phyloP scores from a whole-genome alignment of 176 grass and related monocot genomes.

The Poa annua region DNA sequence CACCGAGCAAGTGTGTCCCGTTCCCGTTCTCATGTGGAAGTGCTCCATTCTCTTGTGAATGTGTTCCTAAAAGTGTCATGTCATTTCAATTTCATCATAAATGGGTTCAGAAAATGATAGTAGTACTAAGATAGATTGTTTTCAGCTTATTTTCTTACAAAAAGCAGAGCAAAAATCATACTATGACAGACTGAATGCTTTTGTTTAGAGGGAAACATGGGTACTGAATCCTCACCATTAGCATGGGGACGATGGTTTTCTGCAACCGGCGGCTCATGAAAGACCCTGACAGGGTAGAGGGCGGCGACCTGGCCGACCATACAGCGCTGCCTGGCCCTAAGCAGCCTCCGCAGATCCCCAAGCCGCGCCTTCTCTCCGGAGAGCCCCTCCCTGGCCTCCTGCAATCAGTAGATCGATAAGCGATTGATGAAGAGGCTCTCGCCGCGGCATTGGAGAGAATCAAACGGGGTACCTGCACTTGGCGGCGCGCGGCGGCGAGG shows the following conservation, averaged over 20 bases:
- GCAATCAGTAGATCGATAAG: not conserved
- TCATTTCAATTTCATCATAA: constrained; percentile 24
- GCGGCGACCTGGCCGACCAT: constrained; percentile 52
- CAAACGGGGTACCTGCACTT: constrained; percentile 29
- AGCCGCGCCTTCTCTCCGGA: constrained; percentile 42
- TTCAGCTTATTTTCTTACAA: not conserved
- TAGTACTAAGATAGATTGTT: not conserved
- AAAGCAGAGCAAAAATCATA: constrained; percentile 1
- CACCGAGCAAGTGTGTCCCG: constrained; percentile 1
- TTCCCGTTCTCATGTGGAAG: constrained; percentile 16
- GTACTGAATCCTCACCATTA: constrained; percentile 39
- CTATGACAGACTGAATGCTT: no score
- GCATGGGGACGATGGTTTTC: not conserved
- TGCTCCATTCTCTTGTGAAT: constrained; percentile 27
- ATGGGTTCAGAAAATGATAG: constrained; percentile 3
- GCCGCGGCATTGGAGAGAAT: not conserved
- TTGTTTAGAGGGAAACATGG: no score
- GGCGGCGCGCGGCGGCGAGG: constrained; percentile 8
- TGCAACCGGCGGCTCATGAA: constrained; percentile 34
- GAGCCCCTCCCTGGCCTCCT: constrained; percentile 41
- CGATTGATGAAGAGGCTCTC: no score
- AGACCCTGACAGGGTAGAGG: constrained; percentile 55
- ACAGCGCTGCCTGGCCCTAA: constrained; percentile 43
- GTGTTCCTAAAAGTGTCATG: not conserved
- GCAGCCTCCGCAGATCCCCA: constrained; percentile 35